Conservation (phyloP, 257 asterid genomes). For the Nicotiana tomentosiformis region DNA sequence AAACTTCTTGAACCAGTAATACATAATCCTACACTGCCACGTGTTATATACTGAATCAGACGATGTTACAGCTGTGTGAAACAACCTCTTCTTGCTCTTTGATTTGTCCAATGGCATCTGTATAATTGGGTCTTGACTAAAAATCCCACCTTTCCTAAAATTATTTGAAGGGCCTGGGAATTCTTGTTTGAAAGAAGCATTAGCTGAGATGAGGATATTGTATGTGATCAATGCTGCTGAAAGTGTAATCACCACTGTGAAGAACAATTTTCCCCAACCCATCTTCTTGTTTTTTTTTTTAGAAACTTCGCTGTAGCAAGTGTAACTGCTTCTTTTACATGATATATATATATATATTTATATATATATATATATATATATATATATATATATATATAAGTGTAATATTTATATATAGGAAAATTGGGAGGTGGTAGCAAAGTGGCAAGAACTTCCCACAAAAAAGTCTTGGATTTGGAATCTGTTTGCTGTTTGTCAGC, state of each 20-base stretch:
- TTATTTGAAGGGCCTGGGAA: conserved; percentile 57
- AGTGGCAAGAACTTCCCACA: not conserved
- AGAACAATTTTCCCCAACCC: conserved; percentile 86
- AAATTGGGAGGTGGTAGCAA: not conserved
- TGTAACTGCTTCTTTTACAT: not conserved
- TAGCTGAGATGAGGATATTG: conserved; percentile 81
- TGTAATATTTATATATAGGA: not conserved
- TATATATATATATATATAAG: too few species aligned
- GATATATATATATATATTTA: not conserved
- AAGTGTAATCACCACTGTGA: conserved; percentile 47
- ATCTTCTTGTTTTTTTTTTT: not conserved
- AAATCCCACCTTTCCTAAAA: not conserved
- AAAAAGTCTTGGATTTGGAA: not conserved
- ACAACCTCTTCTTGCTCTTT: conserved; percentile 40
- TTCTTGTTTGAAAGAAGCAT: conserved; percentile 78
- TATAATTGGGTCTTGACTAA: conserved; percentile 58
- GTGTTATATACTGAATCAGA: conserved; percentile 91
- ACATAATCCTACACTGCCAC: conserved; percentile 95
- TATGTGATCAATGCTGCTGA: conserved; percentile 87
- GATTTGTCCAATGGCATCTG: conserved; percentile 52
- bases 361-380: too few species aligned
- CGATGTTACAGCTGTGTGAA: conserved; percentile 90
- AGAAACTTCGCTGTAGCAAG: not conserved
- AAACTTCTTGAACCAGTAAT: conserved; percentile 87
- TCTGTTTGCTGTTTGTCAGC: not conserved